Percentiles rank a stretch among this genome's conserved stretches.
phyloP scores from a whole-genome alignment of 495 filamentous ascomycete genomes.

The Lepraria neglecta region DNA sequence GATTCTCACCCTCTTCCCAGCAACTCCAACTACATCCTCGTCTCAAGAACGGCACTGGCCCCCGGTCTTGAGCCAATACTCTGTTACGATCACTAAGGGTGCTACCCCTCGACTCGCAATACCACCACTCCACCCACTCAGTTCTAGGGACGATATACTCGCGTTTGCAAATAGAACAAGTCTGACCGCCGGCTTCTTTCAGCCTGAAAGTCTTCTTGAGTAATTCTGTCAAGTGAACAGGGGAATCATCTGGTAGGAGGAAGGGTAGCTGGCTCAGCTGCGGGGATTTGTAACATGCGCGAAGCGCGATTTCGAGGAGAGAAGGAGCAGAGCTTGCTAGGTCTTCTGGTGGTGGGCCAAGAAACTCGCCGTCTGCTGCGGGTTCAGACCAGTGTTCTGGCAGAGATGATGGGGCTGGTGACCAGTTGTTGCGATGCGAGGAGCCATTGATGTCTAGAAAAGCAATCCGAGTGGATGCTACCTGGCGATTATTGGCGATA shows the following conservation, averaged over 20 bases:
- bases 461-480: constrained; percentile 41
- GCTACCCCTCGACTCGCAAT: constrained; percentile 27
- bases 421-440: constrained; percentile 18
- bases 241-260: constrained; percentile 40
- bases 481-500: constrained; percentile 31
- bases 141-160: constrained; percentile 54
- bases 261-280: constrained; percentile 38
- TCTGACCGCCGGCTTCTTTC: constrained; percentile 45
- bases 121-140: constrained; percentile 74
- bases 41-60: constrained; percentile 12
- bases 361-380: neutral
- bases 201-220: constrained; percentile 40
- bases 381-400: constrained; percentile 16
- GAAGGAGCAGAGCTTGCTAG: constrained; percentile 40
- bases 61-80: neutral
- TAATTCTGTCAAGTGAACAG: constrained; percentile 37
- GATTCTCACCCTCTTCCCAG: neutral
- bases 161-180: constrained; percentile 55
- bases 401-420: constrained; percentile 18
- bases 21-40: constrained; percentile 20
- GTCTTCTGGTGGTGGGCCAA: constrained; percentile 10
- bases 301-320: constrained; percentile 53
- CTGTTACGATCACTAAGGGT: neutral
- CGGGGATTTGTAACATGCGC: constrained; percentile 39
- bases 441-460: constrained; percentile 44